Evolutionary conservation across 2,329 filamentous ascomycete species (phyloP), one percentile per base, ranked within the genome.

Genomic region (Venturia aucupariae): DNA sequence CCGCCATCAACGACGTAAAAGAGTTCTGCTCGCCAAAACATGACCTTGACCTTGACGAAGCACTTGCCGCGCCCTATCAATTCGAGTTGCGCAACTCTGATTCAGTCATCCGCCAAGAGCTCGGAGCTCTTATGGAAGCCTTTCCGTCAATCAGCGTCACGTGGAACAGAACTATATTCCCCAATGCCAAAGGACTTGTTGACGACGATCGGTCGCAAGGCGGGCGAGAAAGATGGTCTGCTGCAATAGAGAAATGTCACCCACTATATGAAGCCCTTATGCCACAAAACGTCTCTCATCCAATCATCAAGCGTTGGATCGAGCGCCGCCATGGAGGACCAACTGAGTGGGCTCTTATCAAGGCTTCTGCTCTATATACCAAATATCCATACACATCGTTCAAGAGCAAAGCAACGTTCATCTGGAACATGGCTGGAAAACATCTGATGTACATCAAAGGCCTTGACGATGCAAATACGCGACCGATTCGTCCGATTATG

Each of bases 291-390:
- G 35, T 41, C 1, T 30, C 66, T 4, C 30, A 70, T 39, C 63
- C 67, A 0, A 60, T 67, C 13, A 62, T 66, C 48, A 63, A 51
- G 5, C 38, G 61, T 11, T 66, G 61, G 61, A 63, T 41, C 68
- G 61, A n/a, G 62, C 27, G 61, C 71, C 55, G 42, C 64, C 51
- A 32, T 61, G 68, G 13, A 68, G 48, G 65, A 11, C 51, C 27
- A 55, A 32, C 51, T 55, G 27, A 55, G 27, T 83, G 81, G 81
- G 74, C 78, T 0, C 66, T 75, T 0, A 68, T 83, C 6, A 78
- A 76, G 57, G 80, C 81, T 1, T 81, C 79, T 0, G 70, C 75
- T 0, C 63, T 80, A 2, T 78, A 77, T 38, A 48, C 42, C 10
- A 35, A 38, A 17, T 54, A 15, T 54, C 48, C 48, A 3, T 54